A percentile compares a stretch with the other conserved stretches of the same genome.
phyloP scores from a whole-genome alignment of 495 filamentous ascomycete genomes.

The Penicillium antarcticum region DNA sequence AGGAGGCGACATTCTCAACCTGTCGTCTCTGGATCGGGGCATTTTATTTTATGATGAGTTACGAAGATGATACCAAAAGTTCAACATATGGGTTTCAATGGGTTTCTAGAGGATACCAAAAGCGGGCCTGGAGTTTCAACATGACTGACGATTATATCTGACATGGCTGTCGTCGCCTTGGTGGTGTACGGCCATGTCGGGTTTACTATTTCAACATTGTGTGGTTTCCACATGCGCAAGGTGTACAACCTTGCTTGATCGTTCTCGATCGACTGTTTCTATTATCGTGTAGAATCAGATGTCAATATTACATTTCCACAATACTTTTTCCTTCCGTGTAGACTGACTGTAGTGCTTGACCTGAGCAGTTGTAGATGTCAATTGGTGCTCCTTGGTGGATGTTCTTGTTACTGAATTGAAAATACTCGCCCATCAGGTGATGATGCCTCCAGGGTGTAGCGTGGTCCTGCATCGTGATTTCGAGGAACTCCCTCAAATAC shows the following conservation, averaged over 20 bases:
- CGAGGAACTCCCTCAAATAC: too few species aligned
- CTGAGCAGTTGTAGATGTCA: neutral
- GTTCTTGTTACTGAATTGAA: too few species aligned
- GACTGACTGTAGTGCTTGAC: neutral
- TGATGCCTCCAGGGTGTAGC: too few species aligned
- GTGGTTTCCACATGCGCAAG: conserved; percentile 16
- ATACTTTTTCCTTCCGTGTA: neutral
- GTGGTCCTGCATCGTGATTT: too few species aligned
- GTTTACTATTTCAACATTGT: conserved; percentile 31
- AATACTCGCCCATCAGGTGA: too few species aligned
- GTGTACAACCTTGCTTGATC: conserved; percentile 16
- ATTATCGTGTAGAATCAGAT: conserved; percentile 26
- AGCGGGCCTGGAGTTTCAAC: conserved; percentile 51
- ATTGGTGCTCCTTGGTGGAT: too few species aligned
- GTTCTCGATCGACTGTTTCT: conserved; percentile 18
- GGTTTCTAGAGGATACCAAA: conserved; percentile 48
- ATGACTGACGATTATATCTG: conserved; percentile 60
- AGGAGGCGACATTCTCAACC: conserved; percentile 43
- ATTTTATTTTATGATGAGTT: conserved; percentile 43
- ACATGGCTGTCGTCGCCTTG: conserved; percentile 6
- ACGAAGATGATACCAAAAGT: conserved; percentile 53
- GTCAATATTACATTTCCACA: conserved; percentile 20
- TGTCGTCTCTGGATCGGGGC: conserved; percentile 35
- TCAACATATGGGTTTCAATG: conserved; percentile 47
- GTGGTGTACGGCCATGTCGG: conserved; percentile 35